Conservation (phyloP, 2,329 filamentous ascomycete species). For the Monosporascus sp. region DNA sequence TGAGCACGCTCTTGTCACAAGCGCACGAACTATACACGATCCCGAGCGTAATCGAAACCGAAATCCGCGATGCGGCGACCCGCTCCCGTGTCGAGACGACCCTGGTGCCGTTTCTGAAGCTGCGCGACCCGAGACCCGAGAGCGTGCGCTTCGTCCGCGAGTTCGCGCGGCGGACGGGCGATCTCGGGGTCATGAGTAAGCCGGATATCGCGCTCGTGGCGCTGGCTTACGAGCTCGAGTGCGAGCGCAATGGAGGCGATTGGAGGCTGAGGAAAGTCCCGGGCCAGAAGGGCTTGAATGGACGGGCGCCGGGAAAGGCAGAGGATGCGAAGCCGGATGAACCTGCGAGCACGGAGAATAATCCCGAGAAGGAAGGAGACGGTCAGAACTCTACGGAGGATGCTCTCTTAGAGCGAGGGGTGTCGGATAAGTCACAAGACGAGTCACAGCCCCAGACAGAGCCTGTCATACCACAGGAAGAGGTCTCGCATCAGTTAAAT, state of each 20-base stretch:
- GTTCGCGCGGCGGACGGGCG: conserved; percentile 86
- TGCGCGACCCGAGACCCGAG: conserved; percentile 67
- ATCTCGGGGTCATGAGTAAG: conserved; percentile 78
- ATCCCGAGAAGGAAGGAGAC: conserved; percentile 5
- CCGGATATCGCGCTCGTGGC: conserved; percentile 88
- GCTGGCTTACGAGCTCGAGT: conserved; percentile 89
- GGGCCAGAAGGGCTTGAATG: conserved; percentile 73
- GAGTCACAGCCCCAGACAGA: conserved; percentile 5
- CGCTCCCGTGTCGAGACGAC: conserved; percentile 76
- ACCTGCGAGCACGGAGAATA: conserved; percentile 10
- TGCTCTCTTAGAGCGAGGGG: background rate
- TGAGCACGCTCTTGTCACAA: conserved; percentile 74
- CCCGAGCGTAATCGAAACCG: conserved; percentile 69
- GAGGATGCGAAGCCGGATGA: conserved; percentile 31
- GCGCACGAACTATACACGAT: conserved; percentile 77
- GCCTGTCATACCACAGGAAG: conserved; percentile 14
- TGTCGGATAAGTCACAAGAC: background rate
- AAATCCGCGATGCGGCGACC: conserved; percentile 83
- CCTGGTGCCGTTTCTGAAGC: conserved; percentile 75
- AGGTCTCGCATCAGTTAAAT: conserved; percentile 16
- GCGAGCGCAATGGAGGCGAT: conserved; percentile 82
- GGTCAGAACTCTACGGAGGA: conserved; percentile 2
- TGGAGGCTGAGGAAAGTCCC: conserved; percentile 77
- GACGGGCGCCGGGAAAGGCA: conserved; percentile 52
- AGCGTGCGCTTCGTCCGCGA: conserved; percentile 76